These are phyloP conservation scores for Leccinum variicolor DNA, from an alignment of 768 basidiomycete genomes.

Conservation along the genomic window DNA sequence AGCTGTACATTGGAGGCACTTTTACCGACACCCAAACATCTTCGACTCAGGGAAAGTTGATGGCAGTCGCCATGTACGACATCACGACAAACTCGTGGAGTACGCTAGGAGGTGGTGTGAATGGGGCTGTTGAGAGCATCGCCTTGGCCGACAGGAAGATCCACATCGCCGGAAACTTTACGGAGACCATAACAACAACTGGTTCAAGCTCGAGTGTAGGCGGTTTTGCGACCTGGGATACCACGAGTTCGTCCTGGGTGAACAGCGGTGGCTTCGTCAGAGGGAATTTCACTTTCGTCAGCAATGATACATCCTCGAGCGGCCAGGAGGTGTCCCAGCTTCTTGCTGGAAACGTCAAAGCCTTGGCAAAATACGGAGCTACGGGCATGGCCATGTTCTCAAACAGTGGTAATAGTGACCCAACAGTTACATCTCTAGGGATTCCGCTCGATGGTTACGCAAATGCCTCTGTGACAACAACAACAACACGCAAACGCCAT, in stretches of 20 bases:
- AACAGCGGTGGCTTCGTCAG: constrained; percentile 71
- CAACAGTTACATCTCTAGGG: constrained; percentile 58
- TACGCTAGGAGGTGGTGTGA: constrained; percentile 66
- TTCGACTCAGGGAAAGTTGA: constrained; percentile 50
- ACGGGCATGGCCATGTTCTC: constrained; percentile 77
- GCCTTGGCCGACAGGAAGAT: constrained; percentile 47
- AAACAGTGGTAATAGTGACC: constrained; percentile 56
- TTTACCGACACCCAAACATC: constrained; percentile 68
- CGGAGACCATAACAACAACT: constrained; percentile 37
- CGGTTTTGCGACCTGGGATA: constrained; percentile 79
- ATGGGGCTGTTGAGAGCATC: constrained; percentile 71
- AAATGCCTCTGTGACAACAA: constrained; percentile 30
- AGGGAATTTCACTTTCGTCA: constrained; percentile 67
- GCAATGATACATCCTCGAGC: constrained; percentile 54
- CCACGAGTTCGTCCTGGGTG: constrained; percentile 58
- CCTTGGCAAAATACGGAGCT: constrained; percentile 64
- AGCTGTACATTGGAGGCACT: constrained; percentile 81
- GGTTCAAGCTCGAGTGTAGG: constrained; percentile 38
- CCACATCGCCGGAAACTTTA: constrained; percentile 76
- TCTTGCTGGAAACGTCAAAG: constrained; percentile 63
- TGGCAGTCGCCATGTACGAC: constrained; percentile 70
- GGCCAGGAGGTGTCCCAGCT: constrained; percentile 47
- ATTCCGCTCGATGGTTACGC: constrained; percentile 47
- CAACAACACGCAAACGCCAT: constrained; percentile 38
- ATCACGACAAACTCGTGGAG: constrained; percentile 63